Evolutionary conservation across 192 early-diverging fungal genomes (phyloP).

Genomic region (Coemansia sp.): DNA sequence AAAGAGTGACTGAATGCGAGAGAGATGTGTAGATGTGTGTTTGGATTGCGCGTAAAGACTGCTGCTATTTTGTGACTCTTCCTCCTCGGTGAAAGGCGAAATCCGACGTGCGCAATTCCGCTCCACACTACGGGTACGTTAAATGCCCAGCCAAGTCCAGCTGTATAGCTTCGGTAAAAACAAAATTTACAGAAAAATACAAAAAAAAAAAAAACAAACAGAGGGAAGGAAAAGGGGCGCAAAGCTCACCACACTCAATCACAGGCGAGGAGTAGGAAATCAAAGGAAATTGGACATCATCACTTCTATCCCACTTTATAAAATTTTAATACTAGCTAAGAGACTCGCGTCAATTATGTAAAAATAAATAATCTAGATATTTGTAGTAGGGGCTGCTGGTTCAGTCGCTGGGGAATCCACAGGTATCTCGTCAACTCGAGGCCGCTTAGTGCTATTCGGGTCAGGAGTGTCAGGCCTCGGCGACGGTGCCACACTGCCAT

Average conservation of each 20-base stretch:
- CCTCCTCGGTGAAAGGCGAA: background rate
- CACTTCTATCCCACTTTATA: background rate
- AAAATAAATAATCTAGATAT: conserved; percentile 15
- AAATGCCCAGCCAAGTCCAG: conserved; percentile 5
- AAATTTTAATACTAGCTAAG: background rate
- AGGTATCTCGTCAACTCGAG: background rate
- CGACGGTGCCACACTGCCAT: conserved; percentile 28
- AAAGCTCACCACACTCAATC: no score
- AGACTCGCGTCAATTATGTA: background rate
- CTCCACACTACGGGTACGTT: conserved; percentile 8
- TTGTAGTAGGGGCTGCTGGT: background rate
- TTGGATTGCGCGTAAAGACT: conserved; percentile 10
- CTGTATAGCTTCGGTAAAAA: conserved; percentile 8
- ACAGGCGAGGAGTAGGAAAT: no score
- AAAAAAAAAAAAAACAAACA: conserved; percentile 14
- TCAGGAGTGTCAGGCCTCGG: conserved; percentile 37
- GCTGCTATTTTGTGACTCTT: background rate
- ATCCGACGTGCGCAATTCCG: conserved; percentile 12
- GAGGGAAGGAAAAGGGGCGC: background rate
- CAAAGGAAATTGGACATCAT: background rate
- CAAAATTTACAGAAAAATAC: conserved; percentile 9
- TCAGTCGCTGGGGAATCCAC: background rate
- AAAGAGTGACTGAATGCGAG: background rate
- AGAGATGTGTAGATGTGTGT: conserved; percentile 6
- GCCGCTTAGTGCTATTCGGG: conserved; percentile 12